Evolutionary conservation across 352 stramenopile species (phyloP).

Genomic region (Globisporangium nodosum): DNA sequence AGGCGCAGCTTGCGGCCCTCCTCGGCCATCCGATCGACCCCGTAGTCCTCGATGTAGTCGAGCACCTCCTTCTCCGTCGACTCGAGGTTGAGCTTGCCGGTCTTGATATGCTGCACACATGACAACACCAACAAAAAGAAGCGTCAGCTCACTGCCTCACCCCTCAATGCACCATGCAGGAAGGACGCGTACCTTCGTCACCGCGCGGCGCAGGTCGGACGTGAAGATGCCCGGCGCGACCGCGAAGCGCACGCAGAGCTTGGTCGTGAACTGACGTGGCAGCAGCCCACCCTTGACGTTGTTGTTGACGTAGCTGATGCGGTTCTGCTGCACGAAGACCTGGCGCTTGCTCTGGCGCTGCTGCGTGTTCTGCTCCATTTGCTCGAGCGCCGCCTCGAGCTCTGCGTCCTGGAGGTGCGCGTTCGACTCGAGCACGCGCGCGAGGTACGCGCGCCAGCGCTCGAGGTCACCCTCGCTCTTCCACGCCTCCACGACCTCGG

Average conservation of each 20-base stretch:
- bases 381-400: conserved; percentile 24
- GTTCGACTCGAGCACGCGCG: conserved; percentile 51
- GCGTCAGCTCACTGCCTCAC: too few species aligned
- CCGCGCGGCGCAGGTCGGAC: conserved; percentile 49
- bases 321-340: conserved; percentile 47
- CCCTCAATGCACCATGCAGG: background rate
- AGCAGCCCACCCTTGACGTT: conserved; percentile 44
- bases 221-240: conserved; percentile 75
- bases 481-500: conserved; percentile 55
- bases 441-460: conserved; percentile 53
- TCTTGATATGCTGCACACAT: conserved; percentile 47
- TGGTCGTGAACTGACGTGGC: conserved; percentile 73
- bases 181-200: conserved; percentile 21
- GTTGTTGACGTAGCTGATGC: conserved; percentile 25
- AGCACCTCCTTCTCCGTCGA: conserved; percentile 57
- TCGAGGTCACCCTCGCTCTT: conserved; percentile 38
- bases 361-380: conserved; percentile 29
- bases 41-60: conserved; percentile 45
- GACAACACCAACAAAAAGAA: conserved; percentile 4
- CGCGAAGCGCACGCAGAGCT: conserved; percentile 64
- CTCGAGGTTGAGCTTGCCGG: conserved; percentile 45
- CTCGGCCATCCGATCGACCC: conserved; percentile 42
- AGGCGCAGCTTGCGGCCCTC: conserved; percentile 61
- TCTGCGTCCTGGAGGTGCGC: conserved; percentile 36
- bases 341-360: conserved; percentile 38